These are phyloP conservation scores for Cylindrotheca closterium DNA, from an alignment of 108 stramenopile genomes.

Conservation along the genomic window DNA sequence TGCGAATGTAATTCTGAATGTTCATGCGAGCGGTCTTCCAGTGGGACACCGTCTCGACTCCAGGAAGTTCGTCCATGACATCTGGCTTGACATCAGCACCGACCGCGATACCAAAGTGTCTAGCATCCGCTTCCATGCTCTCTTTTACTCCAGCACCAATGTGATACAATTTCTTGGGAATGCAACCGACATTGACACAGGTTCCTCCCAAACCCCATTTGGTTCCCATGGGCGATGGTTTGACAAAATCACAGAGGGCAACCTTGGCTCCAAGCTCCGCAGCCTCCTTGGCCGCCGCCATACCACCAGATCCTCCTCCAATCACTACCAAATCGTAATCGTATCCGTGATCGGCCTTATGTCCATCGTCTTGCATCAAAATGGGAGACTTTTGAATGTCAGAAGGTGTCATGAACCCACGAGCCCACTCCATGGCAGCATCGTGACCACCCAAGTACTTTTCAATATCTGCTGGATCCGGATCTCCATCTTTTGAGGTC, in stretches of 20 bases:
- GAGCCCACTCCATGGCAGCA: constrained; percentile 74
- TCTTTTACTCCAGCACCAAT: constrained; percentile 76
- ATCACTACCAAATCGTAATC: constrained; percentile 97
- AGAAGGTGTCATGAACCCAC: constrained; percentile 45
- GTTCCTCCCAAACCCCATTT: constrained; percentile 98
- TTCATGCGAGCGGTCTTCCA: constrained; percentile 82
- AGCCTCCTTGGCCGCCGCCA: constrained; percentile 93
- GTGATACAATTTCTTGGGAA: constrained; percentile 99
- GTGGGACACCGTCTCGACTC: constrained; percentile 22
- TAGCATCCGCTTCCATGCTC: constrained; percentile 46
- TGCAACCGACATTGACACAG: constrained; percentile 97
- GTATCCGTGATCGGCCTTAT: constrained; percentile 64
- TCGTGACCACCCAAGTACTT: constrained; percentile 85
- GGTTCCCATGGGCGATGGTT: constrained; percentile 91
- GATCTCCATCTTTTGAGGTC: constrained; percentile 8
- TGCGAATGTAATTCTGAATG: constrained; percentile 95
- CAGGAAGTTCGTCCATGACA: constrained; percentile 24
- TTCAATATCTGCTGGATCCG: constrained; percentile 49
- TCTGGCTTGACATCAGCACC: constrained; percentile 19
- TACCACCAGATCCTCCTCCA: constrained; percentile 97
- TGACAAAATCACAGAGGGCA: constrained; percentile 95
- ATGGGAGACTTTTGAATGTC: background rate
- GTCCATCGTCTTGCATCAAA: constrained; percentile 65
- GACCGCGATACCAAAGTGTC: constrained; percentile 69
- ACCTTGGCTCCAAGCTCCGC: constrained; percentile 91